Base-by-base conservation (phyloP, 345 rosid genomes). In the Diplotaxis tenuifolia region DNA sequence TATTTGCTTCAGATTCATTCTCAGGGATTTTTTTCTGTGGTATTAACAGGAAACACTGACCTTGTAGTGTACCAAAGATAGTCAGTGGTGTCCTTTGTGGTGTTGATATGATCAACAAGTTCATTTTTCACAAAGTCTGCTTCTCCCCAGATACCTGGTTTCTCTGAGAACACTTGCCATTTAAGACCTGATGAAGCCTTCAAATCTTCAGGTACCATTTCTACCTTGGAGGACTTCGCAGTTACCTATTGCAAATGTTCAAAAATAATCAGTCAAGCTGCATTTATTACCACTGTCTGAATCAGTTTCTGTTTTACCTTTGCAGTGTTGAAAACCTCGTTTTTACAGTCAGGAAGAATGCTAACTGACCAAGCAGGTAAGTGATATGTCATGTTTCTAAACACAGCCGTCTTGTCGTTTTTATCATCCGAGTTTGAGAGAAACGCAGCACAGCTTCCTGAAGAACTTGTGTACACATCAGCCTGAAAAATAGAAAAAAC, bases 301-400 rank as follows among this genome's bases (percentile, higher is more conserved):
- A 6, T 32, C 62, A 59, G 22, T 27, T 18, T 56, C 32, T n/a
- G 23, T 25, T 32, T 70, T 75, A 94, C 99, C 96, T 89, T 86
- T 40, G 99, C 97, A 4, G 96, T 82, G 86, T 95, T 95, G 75
- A 77, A 92, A 31, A 76, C 81, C 20, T 65, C 97, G 62, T 83
- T 85, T 82, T 84, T 90, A 88, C 99, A 95, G 82, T 92, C 96
- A 25, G 96, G 96, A 18, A 94, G 85, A 80, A 94, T 88, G 83
- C 98, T 94, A 61, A 94, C 92, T 28, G 97, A 94, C 98, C 98
- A 94, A 56, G 98, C 93, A 67, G 97, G 98, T 65, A 94, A 80
- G 72, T 83, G 78, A 77, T 88, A 91, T 15, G 96, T 84, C 20
- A 50, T 38, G 75, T 89, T 89, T 28, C 49, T 81, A 70, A 89